A percentile compares a stretch with the other conserved stretches of the same genome.
Evolutionary conservation across 139 green algal species (phyloP).

Genomic region (Auxenochlorella protothecoides): DNA sequence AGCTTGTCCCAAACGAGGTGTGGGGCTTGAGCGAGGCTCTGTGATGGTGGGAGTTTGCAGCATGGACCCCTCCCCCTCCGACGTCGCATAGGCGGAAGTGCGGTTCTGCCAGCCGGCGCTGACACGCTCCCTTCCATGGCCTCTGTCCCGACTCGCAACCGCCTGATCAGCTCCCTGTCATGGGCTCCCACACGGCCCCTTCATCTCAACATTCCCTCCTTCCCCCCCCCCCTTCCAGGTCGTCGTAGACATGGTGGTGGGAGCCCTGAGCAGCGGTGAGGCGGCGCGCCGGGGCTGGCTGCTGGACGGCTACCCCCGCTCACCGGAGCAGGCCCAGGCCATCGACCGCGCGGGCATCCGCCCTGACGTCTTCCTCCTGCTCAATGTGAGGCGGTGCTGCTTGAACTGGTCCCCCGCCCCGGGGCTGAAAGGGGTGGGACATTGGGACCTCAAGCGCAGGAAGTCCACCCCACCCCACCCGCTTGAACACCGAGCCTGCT

Average conservation of each 20-base stretch:
- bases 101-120: too few relatives aligned
- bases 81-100: not conserved
- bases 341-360: conserved; percentile 84
- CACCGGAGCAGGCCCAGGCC: conserved; percentile 79
- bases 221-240: conserved; percentile 12
- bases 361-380: conserved; percentile 91
- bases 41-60: not conserved
- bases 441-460: too few relatives aligned
- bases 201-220: not conserved
- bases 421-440: too few relatives aligned
- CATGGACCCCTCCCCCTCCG: not conserved
- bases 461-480: too few relatives aligned
- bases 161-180: too few relatives aligned
- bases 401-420: too few relatives aligned
- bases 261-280: conserved; percentile 39
- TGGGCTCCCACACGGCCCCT: not conserved
- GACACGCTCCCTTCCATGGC: too few relatives aligned
- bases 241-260: conserved; percentile 88
- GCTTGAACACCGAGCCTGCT: too few relatives aligned
- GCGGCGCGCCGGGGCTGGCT: conserved; percentile 76
- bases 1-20: conserved; percentile 90
- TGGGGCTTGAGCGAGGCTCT: too few relatives aligned
- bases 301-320: conserved; percentile 94
- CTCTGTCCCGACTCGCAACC: too few relatives aligned
- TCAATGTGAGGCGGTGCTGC: conserved; percentile 47